Percentiles rank a stretch among this genome's conserved stretches.
phyloP scores from a whole-genome alignment of 768 basidiomycete species.

The Mycena venus region DNA sequence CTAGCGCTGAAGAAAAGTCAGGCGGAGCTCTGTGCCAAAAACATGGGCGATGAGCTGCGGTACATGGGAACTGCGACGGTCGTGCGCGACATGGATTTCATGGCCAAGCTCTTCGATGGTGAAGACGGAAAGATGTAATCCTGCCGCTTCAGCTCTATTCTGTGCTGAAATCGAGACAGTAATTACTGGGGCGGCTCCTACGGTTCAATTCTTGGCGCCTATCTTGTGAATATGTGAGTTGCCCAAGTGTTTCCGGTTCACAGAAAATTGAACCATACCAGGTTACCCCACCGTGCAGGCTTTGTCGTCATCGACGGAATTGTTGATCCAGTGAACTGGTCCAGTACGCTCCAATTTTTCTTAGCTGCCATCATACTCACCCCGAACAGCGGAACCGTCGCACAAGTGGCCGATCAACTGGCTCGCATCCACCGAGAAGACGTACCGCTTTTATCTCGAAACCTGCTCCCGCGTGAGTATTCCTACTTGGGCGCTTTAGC shows the following conservation, averaged over 20 bases:
- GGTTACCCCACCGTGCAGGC: slow-evolving; percentile 38
- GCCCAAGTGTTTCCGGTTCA: neutral
- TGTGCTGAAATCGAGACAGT: slow-evolving; percentile 1
- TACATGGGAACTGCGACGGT: slow-evolving; percentile 42
- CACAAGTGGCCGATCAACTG: slow-evolving; percentile 41
- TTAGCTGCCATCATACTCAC: neutral
- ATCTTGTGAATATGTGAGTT: slow-evolving; percentile 42
- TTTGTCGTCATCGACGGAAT: slow-evolving; percentile 41
- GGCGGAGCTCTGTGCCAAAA: slow-evolving; percentile 34
- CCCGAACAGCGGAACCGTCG: slow-evolving; percentile 34
- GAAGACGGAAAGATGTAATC: slow-evolving; percentile 37
- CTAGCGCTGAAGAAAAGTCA: slow-evolving; percentile 37
- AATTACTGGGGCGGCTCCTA: slow-evolving; percentile 41
- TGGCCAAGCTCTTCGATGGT: slow-evolving; percentile 37
- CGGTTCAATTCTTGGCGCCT: slow-evolving; percentile 40
- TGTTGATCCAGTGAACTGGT: slow-evolving; percentile 38
- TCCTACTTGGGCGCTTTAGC: neutral
- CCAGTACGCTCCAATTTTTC: slow-evolving; percentile 27
- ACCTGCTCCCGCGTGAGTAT: slow-evolving; percentile 27
- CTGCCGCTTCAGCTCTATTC: neutral
- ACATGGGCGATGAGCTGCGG: slow-evolving; percentile 38
- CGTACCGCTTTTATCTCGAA: slow-evolving; percentile 38
- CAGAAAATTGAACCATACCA: neutral
- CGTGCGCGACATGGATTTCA: slow-evolving; percentile 42
- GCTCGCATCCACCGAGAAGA: slow-evolving; percentile 38